phyloP scores from a whole-genome alignment of 805 yeast genomes.

The Ogataea sp. region DNA sequence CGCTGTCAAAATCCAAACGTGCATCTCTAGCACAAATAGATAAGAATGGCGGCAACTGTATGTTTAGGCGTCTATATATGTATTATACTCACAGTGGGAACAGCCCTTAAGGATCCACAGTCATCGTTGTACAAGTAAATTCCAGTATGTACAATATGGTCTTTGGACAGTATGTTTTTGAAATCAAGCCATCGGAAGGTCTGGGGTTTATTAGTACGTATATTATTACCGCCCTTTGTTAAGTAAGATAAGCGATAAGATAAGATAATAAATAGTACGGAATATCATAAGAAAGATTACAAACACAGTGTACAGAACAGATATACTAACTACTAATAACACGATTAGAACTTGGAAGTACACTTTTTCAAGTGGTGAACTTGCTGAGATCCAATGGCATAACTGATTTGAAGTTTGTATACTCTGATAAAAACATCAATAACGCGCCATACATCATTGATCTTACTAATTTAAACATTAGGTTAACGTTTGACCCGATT shows the following conservation, averaged over 20 bases:
- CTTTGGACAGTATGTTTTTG: constrained; percentile 1
- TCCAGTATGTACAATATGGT: not conserved
- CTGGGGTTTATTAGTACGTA: constrained; percentile 13
- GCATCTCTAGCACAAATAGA: too few species aligned
- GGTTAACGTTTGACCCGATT: constrained; percentile 18
- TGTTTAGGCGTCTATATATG: too few species aligned
- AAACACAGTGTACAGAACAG: not conserved
- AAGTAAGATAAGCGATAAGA: too few species aligned
- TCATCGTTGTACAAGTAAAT: not conserved
- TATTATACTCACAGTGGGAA: too few species aligned
- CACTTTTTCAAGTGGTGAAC: constrained; percentile 15
- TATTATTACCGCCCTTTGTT: not conserved
- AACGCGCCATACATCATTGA: constrained; percentile 12
- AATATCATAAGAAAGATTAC: not conserved
- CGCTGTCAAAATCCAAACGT: too few species aligned
- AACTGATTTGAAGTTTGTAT: constrained; percentile 15
- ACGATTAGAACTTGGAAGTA: constrained; percentile 12
- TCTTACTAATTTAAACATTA: constrained; percentile 12
- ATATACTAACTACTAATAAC: constrained; percentile 1
- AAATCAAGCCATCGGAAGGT: constrained; percentile 18
- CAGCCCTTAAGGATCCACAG: too few species aligned
- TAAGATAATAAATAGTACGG: too few species aligned
- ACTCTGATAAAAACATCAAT: constrained; percentile 6
- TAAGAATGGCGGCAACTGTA: too few species aligned
- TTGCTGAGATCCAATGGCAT: constrained; percentile 8